Conservation (phyloP, 1,284 basidiomycete genomes). For the Meripilus lineatus region DNA sequence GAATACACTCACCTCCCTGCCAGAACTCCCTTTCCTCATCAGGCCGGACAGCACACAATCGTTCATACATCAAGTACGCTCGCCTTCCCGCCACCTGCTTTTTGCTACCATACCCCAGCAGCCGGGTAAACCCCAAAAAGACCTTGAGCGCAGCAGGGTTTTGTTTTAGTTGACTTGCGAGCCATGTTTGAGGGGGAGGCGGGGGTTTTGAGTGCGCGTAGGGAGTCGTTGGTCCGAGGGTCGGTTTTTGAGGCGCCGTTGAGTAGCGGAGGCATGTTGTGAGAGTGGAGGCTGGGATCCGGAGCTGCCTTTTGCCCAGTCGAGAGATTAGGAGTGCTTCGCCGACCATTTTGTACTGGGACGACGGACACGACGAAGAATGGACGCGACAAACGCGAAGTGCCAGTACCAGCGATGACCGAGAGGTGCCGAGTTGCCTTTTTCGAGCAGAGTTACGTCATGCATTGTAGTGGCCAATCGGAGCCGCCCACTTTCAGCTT, state of each 20-base stretch:
- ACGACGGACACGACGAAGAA: too few relatives aligned
- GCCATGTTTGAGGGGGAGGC: conserved; percentile 38
- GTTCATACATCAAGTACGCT: conserved; percentile 53
- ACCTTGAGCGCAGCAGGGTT: conserved; percentile 45
- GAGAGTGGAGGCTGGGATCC: too few relatives aligned
- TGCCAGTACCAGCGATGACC: too few relatives aligned
- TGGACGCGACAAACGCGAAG: too few relatives aligned
- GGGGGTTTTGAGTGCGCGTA: not conserved
- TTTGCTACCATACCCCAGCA: conserved; percentile 57
- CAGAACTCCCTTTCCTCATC: conserved; percentile 64
- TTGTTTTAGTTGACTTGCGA: conserved; percentile 50
- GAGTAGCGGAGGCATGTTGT: too few relatives aligned
- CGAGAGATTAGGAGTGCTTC: too few relatives aligned
- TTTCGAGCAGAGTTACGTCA: too few relatives aligned
- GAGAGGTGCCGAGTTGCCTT: too few relatives aligned
- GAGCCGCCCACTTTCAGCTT: too few relatives aligned
- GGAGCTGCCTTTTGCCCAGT: too few relatives aligned
- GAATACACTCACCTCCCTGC: conserved; percentile 48
- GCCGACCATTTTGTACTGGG: too few relatives aligned
- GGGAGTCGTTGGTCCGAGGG: conserved; percentile 4
- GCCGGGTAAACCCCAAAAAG: conserved; percentile 46
- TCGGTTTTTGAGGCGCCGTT: conserved; percentile 9
- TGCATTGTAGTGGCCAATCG: too few relatives aligned
- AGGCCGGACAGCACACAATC: conserved; percentile 49
- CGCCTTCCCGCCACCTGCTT: conserved; percentile 59